These are phyloP conservation scores for Fusarium mexicanum DNA, from an alignment of 2,329 filamentous ascomycete species.

Conservation along the genomic window DNA sequence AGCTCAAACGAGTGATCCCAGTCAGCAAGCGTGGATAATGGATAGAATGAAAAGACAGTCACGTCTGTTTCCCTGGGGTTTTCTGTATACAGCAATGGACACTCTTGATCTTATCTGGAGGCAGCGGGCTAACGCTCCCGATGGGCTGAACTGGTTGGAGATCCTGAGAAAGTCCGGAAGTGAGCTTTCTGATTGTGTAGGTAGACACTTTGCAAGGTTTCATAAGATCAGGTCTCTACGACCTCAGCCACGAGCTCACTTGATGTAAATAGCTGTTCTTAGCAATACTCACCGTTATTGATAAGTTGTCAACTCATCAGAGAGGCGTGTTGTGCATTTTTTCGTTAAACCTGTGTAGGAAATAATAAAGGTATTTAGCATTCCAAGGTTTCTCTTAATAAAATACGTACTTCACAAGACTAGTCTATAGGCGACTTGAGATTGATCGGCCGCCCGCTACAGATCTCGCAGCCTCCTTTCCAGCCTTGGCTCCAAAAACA, in stretches of 20 bases:
- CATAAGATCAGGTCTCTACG: too few species aligned
- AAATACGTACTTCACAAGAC: neutral
- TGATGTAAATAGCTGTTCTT: neutral
- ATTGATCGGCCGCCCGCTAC: neutral
- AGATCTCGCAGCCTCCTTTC: slow-evolving; percentile 2
- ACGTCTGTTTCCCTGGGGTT: neutral
- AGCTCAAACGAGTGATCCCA: neutral
- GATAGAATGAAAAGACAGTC: slow-evolving; percentile 4
- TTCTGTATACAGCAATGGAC: slow-evolving; percentile 14
- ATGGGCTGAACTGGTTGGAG: neutral
- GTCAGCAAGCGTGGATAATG: slow-evolving; percentile 1
- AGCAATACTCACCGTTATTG: neutral
- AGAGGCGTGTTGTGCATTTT: neutral
- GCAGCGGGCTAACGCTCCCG: neutral
- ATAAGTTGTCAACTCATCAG: neutral
- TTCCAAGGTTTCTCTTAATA: accelerated
- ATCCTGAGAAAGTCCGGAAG: slow-evolving; percentile 9
- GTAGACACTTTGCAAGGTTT: too few species aligned
- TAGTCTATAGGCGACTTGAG: neutral
- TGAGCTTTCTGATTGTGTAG: slow-evolving; percentile 2
- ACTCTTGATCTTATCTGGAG: slow-evolving; percentile 11
- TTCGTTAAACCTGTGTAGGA: too few species aligned
- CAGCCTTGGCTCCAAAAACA: slow-evolving; percentile 9
- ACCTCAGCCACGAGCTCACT: neutral
- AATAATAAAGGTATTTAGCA: accelerated